Base-by-base conservation (phyloP, 176 grass and related monocot genomes). In the Hordeum marinum region DNA sequence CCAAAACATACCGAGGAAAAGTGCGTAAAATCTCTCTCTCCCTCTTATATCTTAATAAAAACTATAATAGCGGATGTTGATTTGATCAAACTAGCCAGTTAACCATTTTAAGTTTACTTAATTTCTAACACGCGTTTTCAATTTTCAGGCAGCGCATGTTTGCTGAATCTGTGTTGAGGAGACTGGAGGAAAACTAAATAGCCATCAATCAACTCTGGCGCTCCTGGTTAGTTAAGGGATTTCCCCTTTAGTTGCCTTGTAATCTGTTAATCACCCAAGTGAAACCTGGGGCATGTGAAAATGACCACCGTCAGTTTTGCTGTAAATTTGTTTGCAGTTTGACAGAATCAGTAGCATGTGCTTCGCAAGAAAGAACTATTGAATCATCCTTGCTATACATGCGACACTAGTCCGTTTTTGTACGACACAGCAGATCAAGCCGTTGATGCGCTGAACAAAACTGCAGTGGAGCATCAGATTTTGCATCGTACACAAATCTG, bases 121-220 rank as follows among this genome's bases (percentile, higher is more conserved):
- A 52, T 79, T 46, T 79, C 36, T 87, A 36, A 83, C 27, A 79
- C 58, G 18, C n/a, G 17, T 75, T 81, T 85, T 80, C 5, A n/a
- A 77, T 84, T 78, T 94, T 77, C 91, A 99, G 96, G 84, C 96
- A 99, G 85, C 96, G 94, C 54, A 99, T 99, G 65, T 99, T 99
- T 88, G 96, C 96, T 0, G 96, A 99, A 57, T 93, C 92, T 66
- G 90, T 99, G 54, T 79, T 99, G 79, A 80, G 79, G 78, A 85
- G 93, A 67, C 84, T 96, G 68, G 91, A 99, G 81, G 87, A 86
- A 63, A 94, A 90, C 72, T 93, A 82, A 91, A 82, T 27, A 52
- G 61, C 17, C 52, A 6, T 54, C 57, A 58, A 54, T 61, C 17
- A 27, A 48, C 35, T 13, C 59, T 48, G 10, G 35, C 26, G 31